These are phyloP conservation scores for Termitomyces sp. DNA, from an alignment of 1,284 basidiomycete genomes.

Conservation along the genomic window DNA sequence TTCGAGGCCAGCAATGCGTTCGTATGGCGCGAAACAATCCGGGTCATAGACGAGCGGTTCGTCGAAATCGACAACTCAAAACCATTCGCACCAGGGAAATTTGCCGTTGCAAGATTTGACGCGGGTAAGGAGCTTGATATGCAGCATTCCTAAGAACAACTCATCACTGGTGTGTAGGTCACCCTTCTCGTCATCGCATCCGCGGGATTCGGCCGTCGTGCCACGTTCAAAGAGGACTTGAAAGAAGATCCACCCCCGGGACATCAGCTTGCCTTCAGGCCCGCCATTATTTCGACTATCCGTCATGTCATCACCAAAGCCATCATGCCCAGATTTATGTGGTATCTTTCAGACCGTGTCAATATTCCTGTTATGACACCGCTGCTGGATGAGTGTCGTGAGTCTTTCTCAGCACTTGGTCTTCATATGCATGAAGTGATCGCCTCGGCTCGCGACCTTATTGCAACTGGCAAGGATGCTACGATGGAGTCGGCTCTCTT, in stretches of 20 bases:
- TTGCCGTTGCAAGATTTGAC: slow-evolving; percentile 24
- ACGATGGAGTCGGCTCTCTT: slow-evolving; percentile 32
- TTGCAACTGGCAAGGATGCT: slow-evolving; percentile 22
- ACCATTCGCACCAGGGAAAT: slow-evolving; percentile 11
- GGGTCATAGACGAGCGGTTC: slow-evolving; percentile 42
- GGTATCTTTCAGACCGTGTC: slow-evolving; percentile 22
- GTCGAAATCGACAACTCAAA: slow-evolving; percentile 27
- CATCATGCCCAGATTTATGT: slow-evolving; percentile 29
- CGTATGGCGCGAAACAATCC: slow-evolving; percentile 38
- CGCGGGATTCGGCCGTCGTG: slow-evolving; percentile 36
- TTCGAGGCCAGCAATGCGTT: slow-evolving; percentile 37
- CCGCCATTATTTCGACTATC: slow-evolving; percentile 27
- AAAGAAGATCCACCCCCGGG: slow-evolving; percentile 24
- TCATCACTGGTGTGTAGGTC: slow-evolving; percentile 18
- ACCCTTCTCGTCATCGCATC: slow-evolving; percentile 36
- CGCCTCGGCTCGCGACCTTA: slow-evolving; percentile 27
- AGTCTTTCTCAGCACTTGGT: slow-evolving; percentile 31
- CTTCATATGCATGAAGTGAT: slow-evolving; percentile 37
- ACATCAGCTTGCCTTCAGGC: slow-evolving; percentile 28
- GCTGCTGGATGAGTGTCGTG: slow-evolving; percentile 20
- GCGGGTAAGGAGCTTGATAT: slow-evolving; percentile 19
- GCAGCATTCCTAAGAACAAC: background rate
- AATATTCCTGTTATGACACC: slow-evolving; percentile 31
- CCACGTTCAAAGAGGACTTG: slow-evolving; percentile 28
- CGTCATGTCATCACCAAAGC: slow-evolving; percentile 26